Percentiles rank a stretch among this genome's conserved stretches.
These are phyloP conservation scores for Fusarium sp. DNA, from an alignment of 2,329 filamentous ascomycete genomes.

Conservation along the genomic window DNA sequence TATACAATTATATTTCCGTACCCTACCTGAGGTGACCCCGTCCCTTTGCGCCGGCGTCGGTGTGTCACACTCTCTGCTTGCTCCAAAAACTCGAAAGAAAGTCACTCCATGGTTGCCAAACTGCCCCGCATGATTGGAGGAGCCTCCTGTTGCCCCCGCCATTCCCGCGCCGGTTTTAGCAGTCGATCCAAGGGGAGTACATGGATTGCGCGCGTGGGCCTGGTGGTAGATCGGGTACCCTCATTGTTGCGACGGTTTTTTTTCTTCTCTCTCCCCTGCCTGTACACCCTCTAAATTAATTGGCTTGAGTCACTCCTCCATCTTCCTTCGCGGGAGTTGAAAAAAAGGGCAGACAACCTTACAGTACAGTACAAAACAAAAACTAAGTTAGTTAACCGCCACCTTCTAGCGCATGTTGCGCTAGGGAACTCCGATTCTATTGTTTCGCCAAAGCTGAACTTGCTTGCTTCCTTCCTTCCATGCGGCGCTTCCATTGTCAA, in stretches of 20 bases:
- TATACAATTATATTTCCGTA: slow-evolving; percentile 24
- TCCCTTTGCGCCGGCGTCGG: slow-evolving; percentile 45
- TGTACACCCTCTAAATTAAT: neutral
- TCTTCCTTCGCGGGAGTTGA: neutral
- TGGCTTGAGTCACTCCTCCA: neutral
- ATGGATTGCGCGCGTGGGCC: slow-evolving; percentile 5
- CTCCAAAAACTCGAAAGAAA: slow-evolving; percentile 15
- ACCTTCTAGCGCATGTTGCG: neutral
- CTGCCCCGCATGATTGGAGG: slow-evolving; percentile 41
- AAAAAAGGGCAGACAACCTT: neutral
- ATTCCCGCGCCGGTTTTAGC: slow-evolving; percentile 25
- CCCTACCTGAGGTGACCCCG: slow-evolving; percentile 32
- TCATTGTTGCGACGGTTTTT: neutral
- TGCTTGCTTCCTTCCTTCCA: neutral
- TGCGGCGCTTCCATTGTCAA: neutral
- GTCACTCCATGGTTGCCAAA: slow-evolving; percentile 39
- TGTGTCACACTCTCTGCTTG: slow-evolving; percentile 32
- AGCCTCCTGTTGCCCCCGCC: slow-evolving; percentile 19
- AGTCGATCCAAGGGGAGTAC: slow-evolving; percentile 18
- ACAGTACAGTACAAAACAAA: neutral
- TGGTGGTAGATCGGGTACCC: slow-evolving; percentile 20
- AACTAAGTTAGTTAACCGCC: neutral
- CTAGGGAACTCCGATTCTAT: neutral
- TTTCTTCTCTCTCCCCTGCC: neutral
- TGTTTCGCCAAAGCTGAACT: neutral